These are phyloP conservation scores for Lasiodiplodia sp. DNA, from an alignment of 2,329 filamentous ascomycete genomes.

Conservation along the genomic window DNA sequence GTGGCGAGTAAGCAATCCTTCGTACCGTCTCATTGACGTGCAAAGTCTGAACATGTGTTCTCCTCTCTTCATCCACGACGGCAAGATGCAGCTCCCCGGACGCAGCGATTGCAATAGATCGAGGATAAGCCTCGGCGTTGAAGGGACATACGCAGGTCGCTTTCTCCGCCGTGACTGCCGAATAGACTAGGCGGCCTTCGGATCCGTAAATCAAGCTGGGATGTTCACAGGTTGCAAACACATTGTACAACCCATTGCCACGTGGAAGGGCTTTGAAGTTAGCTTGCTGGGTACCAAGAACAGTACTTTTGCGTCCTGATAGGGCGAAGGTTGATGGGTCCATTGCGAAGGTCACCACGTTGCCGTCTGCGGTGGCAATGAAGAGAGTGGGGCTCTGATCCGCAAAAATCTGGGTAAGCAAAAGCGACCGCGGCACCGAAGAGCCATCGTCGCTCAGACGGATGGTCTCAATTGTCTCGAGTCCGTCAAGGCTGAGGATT, in stretches of 20 bases:
- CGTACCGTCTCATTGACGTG: slow-evolving; percentile 83
- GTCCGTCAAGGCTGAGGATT: slow-evolving; percentile 71
- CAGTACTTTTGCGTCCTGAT: slow-evolving; percentile 77
- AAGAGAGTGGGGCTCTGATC: slow-evolving; percentile 78
- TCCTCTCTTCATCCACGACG: slow-evolving; percentile 80
- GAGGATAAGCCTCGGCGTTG: slow-evolving; percentile 79
- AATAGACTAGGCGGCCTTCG: slow-evolving; percentile 88
- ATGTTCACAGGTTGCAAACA: slow-evolving; percentile 94
- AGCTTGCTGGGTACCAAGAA: slow-evolving; percentile 85
- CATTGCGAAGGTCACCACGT: slow-evolving; percentile 83
- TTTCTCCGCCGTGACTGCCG: slow-evolving; percentile 88
- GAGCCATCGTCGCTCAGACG: slow-evolving; percentile 58
- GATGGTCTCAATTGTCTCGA: slow-evolving; percentile 70
- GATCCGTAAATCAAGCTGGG: slow-evolving; percentile 91
- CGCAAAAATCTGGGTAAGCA: slow-evolving; percentile 76
- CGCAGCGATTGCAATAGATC: slow-evolving; percentile 82
- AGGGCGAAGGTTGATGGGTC: slow-evolving; percentile 68
- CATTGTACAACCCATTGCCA: slow-evolving; percentile 70
- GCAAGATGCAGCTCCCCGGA: slow-evolving; percentile 78
- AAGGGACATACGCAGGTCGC: slow-evolving; percentile 84
- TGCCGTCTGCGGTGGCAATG: slow-evolving; percentile 90
- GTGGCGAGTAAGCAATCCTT: slow-evolving; percentile 82
- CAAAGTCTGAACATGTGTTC: slow-evolving; percentile 86
- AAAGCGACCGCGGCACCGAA: slow-evolving; percentile 83
- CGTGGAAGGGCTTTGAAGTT: slow-evolving; percentile 80